Evolutionary conservation across 257 asterid genomes (phyloP).

Genomic region (Solanum medicagineum): DNA sequence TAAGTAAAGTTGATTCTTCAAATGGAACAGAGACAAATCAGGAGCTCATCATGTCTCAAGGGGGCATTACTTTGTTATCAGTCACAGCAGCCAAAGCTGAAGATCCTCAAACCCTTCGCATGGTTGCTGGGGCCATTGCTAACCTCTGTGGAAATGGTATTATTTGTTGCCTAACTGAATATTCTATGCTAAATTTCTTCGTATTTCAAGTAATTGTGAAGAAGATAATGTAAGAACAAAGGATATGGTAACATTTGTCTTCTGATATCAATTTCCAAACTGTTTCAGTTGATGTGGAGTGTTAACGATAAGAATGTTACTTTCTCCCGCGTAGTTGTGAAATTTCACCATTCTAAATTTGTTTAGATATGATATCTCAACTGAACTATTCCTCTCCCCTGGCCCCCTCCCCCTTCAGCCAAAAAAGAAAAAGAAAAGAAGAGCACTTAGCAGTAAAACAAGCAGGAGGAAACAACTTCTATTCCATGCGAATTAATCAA

Average conservation of each 20-base stretch:
- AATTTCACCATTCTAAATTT: neutral
- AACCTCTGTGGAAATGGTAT: slow-evolving; percentile 87
- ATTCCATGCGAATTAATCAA: neutral
- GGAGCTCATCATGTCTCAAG: slow-evolving; percentile 72
- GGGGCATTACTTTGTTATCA: slow-evolving; percentile 63
- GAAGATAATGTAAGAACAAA: neutral
- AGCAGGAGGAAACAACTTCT: neutral
- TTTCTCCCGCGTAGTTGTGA: neutral
- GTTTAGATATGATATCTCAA: neutral
- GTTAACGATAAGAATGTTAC: neutral
- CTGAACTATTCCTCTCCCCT: neutral
- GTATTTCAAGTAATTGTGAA: neutral
- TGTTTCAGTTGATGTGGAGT: neutral
- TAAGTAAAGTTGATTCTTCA: neutral
- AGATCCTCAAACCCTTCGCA: slow-evolving; percentile 89
- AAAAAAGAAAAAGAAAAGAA: neutral
- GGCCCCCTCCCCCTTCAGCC: neutral
- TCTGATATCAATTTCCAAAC: neutral
- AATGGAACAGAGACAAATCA: slow-evolving; percentile 61
- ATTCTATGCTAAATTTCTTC: neutral
- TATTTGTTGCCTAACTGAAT: neutral
- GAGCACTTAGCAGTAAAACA: neutral
- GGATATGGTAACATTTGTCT: neutral
- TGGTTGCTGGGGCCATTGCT: slow-evolving; percentile 91
- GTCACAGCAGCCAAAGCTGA: slow-evolving; percentile 53